phyloP scores from a whole-genome alignment of 83 land plant species.

The Thuja plicata region DNA sequence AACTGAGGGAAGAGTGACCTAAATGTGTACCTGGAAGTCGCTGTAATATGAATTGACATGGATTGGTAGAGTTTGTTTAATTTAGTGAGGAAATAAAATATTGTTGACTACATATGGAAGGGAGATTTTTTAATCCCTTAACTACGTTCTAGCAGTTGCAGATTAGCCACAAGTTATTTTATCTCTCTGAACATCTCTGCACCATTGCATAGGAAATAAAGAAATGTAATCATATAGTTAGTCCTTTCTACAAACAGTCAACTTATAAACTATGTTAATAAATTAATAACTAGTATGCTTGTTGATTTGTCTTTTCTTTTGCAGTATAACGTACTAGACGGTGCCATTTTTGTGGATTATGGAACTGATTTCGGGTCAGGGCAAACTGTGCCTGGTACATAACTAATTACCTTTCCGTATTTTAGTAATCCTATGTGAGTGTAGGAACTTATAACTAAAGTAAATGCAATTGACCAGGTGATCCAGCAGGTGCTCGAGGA shows the following conservation, averaged over 20 bases:
- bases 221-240: neutral
- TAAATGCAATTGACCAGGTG: slow-evolving; percentile 52
- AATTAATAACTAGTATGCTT: neutral
- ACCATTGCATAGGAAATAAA: neutral
- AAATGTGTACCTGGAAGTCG: neutral
- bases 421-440: neutral
- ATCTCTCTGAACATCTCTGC: neutral
- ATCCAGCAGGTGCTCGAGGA: slow-evolving; percentile 95
- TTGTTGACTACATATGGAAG: neutral
- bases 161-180: neutral
- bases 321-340: slow-evolving; percentile 90
- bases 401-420: neutral
- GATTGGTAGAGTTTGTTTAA: neutral
- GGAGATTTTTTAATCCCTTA: neutral
- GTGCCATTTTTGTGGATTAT: slow-evolving; percentile 89
- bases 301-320: neutral
- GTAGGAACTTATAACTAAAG: neutral
- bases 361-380: slow-evolving; percentile 98
- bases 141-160: neutral
- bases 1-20: neutral
- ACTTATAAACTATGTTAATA: neutral
- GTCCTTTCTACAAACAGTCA: neutral
- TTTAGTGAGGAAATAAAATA: neutral
- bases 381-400: slow-evolving; percentile 74
- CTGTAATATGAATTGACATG: neutral